phyloP scores from a whole-genome alignment of 345 rosid genomes.

The Aquilaria sinensis region DNA sequence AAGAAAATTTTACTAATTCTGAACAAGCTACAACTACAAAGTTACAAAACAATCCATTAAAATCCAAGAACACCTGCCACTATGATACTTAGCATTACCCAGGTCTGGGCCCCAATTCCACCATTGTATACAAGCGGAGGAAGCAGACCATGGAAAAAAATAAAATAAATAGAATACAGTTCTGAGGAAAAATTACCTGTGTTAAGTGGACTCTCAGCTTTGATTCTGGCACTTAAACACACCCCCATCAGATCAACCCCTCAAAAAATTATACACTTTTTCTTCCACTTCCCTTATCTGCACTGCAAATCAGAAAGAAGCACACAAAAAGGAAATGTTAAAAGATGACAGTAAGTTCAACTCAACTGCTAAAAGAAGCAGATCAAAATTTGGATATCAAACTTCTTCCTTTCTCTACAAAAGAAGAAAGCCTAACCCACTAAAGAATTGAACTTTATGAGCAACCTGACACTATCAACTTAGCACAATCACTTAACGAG shows the following conservation, averaged over 20 bases:
- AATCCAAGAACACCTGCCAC: slow-evolving; percentile 2
- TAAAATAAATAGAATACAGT: neutral
- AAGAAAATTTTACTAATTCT: neutral
- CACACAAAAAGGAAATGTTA: slow-evolving; percentile 3
- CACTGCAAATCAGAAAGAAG: slow-evolving; percentile 21
- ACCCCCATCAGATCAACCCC: slow-evolving; percentile 54
- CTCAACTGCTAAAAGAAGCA: slow-evolving; percentile 18
- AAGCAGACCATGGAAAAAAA: neutral
- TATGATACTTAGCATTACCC: neutral
- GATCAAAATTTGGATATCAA: slow-evolving; percentile 26
- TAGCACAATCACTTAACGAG: neutral
- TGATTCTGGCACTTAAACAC: slow-evolving; percentile 84
- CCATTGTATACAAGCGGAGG: neutral
- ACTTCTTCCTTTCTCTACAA: neutral
- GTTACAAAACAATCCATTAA: slow-evolving; percentile 4
- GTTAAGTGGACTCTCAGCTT: slow-evolving; percentile 71
- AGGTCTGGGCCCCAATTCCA: slow-evolving; percentile 2
- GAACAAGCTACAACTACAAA: slow-evolving; percentile 8
- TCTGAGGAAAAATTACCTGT: slow-evolving; percentile 38
- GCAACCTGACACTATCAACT: slow-evolving; percentile 7
- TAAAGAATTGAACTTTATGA: neutral
- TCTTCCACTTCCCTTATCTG: slow-evolving; percentile 15
- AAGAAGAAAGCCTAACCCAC: slow-evolving; percentile 3
- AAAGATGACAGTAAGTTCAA: slow-evolving; percentile 13
- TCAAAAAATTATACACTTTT: slow-evolving; percentile 14